Percentiles rank a stretch among this genome's conserved stretches.
Evolutionary conservation across 805 yeast species (phyloP).

Genomic region (Starmerella sp.): DNA sequence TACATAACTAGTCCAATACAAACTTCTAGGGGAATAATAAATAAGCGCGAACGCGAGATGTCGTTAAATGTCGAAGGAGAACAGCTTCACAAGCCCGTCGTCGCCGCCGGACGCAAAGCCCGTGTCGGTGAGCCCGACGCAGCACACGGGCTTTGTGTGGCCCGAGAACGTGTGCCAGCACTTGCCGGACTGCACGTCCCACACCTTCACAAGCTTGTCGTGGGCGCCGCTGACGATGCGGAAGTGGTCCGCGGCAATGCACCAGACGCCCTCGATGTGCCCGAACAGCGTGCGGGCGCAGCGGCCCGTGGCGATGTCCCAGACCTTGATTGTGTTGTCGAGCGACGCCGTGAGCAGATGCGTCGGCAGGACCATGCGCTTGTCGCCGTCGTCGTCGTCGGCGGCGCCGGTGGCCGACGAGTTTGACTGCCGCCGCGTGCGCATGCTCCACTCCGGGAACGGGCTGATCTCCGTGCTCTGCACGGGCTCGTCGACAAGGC

Average conservation of each 20-base stretch:
- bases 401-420: neutral
- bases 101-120: constrained; percentile 85
- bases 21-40: neutral
- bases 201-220: constrained; percentile 76
- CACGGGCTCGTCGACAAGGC: neutral
- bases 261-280: constrained; percentile 97
- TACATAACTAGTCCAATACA: neutral
- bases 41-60: neutral
- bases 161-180: constrained; percentile 90
- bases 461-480: neutral
- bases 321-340: constrained; percentile 83
- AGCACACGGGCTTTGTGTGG: constrained; percentile 42
- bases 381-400: constrained; percentile 20
- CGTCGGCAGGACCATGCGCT: constrained; percentile 42
- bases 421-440: neutral
- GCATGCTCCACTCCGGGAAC: constrained; percentile 1
- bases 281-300: constrained; percentile 94
- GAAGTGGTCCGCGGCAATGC: constrained; percentile 89
- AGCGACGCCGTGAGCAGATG: constrained; percentile 78
- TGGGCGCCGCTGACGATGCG: constrained; percentile 91
- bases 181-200: constrained; percentile 93
- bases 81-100: constrained; percentile 74
- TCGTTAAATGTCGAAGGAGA: constrained; percentile 44
- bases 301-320: constrained; percentile 80
- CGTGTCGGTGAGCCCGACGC: constrained; percentile 79